Evolutionary conservation across 495 filamentous ascomycete species (phyloP), one percentile per base, ranked within the genome.

Genomic region (Neurospora sp.): DNA sequence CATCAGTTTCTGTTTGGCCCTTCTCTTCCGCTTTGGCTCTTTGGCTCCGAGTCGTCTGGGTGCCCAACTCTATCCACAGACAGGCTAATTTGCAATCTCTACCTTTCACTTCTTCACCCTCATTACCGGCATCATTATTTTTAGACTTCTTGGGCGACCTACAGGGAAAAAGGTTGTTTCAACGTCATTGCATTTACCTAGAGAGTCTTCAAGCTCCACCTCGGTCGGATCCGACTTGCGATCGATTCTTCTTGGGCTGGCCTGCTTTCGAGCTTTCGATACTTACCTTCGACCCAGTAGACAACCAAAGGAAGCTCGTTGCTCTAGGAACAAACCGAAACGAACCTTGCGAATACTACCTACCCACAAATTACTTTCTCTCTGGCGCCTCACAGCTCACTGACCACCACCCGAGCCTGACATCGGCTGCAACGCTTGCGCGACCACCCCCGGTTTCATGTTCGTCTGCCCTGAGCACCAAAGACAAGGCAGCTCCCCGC

Each of bases 361-460:
- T 37, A 66, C 54, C 54, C 54, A 66, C 54, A 27, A 66, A 66
- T 35, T 35, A 66, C 23, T 59, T 12, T 3, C 48, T 59, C 20
- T 59, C 48, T 27, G 48, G 20, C 48, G 48, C 48, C 48, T 27
- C 48, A 59, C 54, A 66, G 14, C 54, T 66, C 27, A 66, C 54
- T 66, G 54, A 27, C 54, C 23, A 66, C 54, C 54, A 14, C 14
- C 54, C 31, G 54, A 66, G 54, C 54, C 54, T 35, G 27, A 66
- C 27, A 73, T 70, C 54, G 71, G 72, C 71, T 77, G 75, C 71
- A 74, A 75, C 75, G 27, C 73, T 71, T 48, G 41, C 62, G 72
- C 75, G 42, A 66, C 54, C 54, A 37, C 11, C 37, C 75, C 66
- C 73, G 42, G 76, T 74, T 76, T 74, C 77, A 78, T 78, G 77